phyloP scores from a whole-genome alignment of 352 stramenopile genomes.

The Phytophthora ohioensis region DNA sequence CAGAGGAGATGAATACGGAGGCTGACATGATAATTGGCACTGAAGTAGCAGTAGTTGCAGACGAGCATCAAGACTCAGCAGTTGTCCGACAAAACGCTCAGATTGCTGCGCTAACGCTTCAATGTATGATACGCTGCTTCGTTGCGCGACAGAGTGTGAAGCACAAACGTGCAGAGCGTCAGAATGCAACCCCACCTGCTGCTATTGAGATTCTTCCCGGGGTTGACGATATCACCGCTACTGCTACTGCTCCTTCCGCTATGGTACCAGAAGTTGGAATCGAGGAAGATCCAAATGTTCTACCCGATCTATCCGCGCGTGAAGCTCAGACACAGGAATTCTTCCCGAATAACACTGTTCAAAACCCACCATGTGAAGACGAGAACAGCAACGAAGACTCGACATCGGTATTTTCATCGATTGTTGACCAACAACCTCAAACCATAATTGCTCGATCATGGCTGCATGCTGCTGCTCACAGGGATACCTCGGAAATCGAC shows the following conservation, averaged over 20 bases:
- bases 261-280: background rate
- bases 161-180: slow-evolving; percentile 29
- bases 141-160: slow-evolving; percentile 40
- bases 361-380: background rate
- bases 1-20: background rate
- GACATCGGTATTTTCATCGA: background rate
- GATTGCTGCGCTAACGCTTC: slow-evolving; percentile 42
- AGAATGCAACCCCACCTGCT: background rate
- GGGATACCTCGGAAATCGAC: background rate
- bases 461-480: no score
- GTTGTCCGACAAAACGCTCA: slow-evolving; percentile 5
- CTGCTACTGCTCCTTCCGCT: background rate
- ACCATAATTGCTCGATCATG: background rate
- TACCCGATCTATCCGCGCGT: background rate
- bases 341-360: background rate
- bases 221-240: background rate
- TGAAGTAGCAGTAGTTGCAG: background rate
- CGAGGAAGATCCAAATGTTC: background rate
- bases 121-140: slow-evolving; percentile 52
- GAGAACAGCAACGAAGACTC: background rate
- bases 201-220: background rate
- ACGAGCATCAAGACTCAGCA: background rate
- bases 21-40: background rate
- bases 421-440: slow-evolving; percentile 1
- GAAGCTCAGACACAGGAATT: background rate